phyloP scores from a whole-genome alignment of 805 yeast genomes.

The Yarrowia divulgata region DNA sequence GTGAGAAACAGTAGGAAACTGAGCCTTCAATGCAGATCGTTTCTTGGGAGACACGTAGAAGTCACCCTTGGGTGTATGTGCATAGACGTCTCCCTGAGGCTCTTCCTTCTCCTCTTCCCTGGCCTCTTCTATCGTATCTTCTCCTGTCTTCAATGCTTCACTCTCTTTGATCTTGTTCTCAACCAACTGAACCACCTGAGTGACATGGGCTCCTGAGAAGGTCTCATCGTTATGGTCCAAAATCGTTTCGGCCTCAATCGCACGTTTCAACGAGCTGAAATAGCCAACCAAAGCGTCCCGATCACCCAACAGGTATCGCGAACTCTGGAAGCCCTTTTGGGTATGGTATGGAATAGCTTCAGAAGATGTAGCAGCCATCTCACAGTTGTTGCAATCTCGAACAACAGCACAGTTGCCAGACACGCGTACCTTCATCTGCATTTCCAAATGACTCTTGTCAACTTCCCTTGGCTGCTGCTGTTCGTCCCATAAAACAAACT shows the following conservation, averaged over 20 bases:
- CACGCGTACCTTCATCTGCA: slow-evolving; percentile 4
- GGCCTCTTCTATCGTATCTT: background rate
- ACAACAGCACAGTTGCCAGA: slow-evolving; percentile 29
- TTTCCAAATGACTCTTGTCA: background rate
- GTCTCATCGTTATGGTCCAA: slow-evolving; percentile 12
- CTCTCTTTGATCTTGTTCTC: slow-evolving; percentile 9
- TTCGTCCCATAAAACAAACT: slow-evolving; percentile 27
- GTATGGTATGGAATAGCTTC: slow-evolving; percentile 25
- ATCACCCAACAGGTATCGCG: slow-evolving; percentile 18
- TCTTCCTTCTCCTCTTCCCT: background rate
- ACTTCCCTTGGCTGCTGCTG: background rate
- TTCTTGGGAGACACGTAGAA: slow-evolving; percentile 31
- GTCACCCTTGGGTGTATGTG: slow-evolving; percentile 17
- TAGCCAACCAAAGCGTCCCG: background rate
- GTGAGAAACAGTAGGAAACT: slow-evolving; percentile 25
- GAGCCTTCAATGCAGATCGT: slow-evolving; percentile 11
- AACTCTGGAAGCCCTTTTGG: background rate
- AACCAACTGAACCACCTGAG: slow-evolving; percentile 5
- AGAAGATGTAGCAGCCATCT: background rate
- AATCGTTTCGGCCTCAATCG: background rate
- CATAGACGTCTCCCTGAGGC: slow-evolving; percentile 6
- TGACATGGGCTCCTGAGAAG: slow-evolving; percentile 8
- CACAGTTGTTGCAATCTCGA: slow-evolving; percentile 1
- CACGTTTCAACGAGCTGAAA: background rate
- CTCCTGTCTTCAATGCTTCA: background rate